Evolutionary conservation across 116 monocot genomes (phyloP).

Genomic region (Phalaenopsis hybrid): DNA sequence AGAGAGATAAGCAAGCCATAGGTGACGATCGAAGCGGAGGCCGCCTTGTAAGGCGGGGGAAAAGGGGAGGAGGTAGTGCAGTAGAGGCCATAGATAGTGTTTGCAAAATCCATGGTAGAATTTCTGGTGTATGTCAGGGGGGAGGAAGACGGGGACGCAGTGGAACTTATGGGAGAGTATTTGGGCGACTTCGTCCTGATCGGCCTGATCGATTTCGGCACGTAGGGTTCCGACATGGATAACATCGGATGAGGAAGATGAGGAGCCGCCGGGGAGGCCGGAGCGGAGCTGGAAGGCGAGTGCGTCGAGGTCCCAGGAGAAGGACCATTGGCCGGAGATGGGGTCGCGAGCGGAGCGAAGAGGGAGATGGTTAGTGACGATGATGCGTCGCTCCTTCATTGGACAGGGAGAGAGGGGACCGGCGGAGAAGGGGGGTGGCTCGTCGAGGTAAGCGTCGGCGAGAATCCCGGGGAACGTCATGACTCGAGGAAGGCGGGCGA

Average conservation of each 20-base stretch:
- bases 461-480: conserved; percentile 13
- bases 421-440: neutral
- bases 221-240: conserved; percentile 39
- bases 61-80: conserved; percentile 32
- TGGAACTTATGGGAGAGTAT: conserved; percentile 13
- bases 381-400: conserved; percentile 22
- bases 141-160: conserved; percentile 26
- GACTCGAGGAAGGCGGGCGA: conserved; percentile 27
- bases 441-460: conserved; percentile 1
- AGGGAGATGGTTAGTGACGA: conserved; percentile 44
- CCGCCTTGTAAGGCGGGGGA: conserved; percentile 4
- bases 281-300: conserved; percentile 36
- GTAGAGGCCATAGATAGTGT: conserved; percentile 31
- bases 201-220: conserved; percentile 17
- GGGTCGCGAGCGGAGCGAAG: conserved; percentile 20
- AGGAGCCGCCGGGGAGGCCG: conserved; percentile 16
- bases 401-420: conserved; percentile 11
- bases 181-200: conserved; percentile 29
- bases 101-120: conserved; percentile 45
- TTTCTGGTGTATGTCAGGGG: conserved; percentile 16
- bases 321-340: conserved; percentile 20
- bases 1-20: conserved; percentile 20
- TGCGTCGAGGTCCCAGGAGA: conserved; percentile 32
- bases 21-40: conserved; percentile 18
- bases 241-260: conserved; percentile 9